phyloP scores from a whole-genome alignment of 345 rosid genomes.

The Salix purpurea region DNA sequence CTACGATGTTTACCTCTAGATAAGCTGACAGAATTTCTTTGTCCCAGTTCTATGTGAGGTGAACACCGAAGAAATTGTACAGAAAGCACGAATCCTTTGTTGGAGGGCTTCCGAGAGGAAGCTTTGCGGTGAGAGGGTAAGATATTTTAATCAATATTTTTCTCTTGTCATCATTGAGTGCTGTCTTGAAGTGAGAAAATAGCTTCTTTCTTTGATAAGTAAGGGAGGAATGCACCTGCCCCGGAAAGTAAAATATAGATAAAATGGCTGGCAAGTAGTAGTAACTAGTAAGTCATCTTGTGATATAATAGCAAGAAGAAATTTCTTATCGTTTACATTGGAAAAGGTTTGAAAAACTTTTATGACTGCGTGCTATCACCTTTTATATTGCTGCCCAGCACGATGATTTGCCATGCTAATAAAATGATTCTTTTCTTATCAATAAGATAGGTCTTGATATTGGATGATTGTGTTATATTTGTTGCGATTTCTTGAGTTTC shows the following conservation, averaged over 20 bases:
- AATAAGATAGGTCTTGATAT: background rate
- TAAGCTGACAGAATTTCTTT: background rate
- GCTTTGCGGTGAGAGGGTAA: constrained; percentile 16
- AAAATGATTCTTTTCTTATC: background rate
- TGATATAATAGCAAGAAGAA: background rate
- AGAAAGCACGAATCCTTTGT: background rate
- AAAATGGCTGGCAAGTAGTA: background rate
- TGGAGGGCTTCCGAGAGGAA: background rate
- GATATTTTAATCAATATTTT: background rate
- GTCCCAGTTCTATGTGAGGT: background rate
- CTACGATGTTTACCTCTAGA: background rate
- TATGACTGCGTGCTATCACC: background rate
- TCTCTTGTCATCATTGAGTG: background rate
- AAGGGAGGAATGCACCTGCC: background rate
- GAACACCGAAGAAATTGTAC: background rate
- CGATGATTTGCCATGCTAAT: background rate
- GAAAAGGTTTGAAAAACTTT: background rate
- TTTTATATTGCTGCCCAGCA: background rate
- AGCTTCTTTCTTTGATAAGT: background rate
- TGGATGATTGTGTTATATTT: constrained; percentile 1
- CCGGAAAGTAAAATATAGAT: background rate
- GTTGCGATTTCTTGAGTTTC: background rate
- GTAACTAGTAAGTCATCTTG: background rate
- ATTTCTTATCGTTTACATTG: background rate
- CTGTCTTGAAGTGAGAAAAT: background rate